Evolutionary conservation across 1,284 basidiomycete species (phyloP), one percentile per base, ranked within the genome.

Genomic region (Wallemia ichthyophaga): DNA sequence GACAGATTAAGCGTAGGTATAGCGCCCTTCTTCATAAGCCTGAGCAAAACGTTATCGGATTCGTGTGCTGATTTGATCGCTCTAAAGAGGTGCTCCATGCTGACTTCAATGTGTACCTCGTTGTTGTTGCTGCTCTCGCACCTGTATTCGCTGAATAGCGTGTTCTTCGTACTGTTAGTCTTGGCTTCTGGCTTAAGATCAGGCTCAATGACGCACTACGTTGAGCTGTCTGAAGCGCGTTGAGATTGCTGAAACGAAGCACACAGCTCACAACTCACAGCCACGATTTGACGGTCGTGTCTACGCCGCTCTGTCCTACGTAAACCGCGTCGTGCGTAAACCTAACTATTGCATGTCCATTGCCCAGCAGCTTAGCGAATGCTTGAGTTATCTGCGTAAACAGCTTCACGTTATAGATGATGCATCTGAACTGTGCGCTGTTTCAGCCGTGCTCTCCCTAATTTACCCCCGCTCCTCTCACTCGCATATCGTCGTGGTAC

Each of bases 31-130:
- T 56, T 56, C 25, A 56, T 27, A 11, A 56, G 23, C 7, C 55
- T 11, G 5, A 56, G 3, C 25, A 56, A 27, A 2, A 56, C 55
- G 15, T 56, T 21, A 24, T 56, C 55, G 3, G 25, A 25, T 5
- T 56, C 55, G 17, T 25, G 27, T 17, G 55, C 55, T 25, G 55
- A 56, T 25, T 27, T 25, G 19, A 56, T 25, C 9, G 55, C 55
- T 17, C 55, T 25, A 24, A 7, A 27, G 2, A 56, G 55, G 2
- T 25, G 27, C 55, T 56, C 55, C 25, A 27, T 56, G 55, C 25
- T 26, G 7, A 27, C 23, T 56, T 56, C 55, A 24, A 56, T 25
- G n/a, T 56, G 65, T 64, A 24, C 61, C 63, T 21, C 64, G 65
- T 60, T 62, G 33, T 56, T 60, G 48, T 24, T 21, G 26, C 1